Conservation (phyloP, 306 rosid species). For the Begonia loranthoides region DNA sequence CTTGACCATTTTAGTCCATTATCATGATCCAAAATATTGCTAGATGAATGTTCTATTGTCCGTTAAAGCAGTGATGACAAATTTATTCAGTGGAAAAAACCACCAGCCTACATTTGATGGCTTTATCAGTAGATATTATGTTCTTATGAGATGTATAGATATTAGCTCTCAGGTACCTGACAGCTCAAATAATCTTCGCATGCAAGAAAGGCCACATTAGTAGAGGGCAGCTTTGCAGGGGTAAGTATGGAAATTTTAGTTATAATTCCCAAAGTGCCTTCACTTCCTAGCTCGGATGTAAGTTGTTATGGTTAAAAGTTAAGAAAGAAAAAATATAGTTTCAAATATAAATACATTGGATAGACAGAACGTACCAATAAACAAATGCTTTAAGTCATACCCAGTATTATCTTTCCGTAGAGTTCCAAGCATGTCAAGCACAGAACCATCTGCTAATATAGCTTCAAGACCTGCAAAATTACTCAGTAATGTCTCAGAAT, state of each 20-base stretch:
- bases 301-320: no score
- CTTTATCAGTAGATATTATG: no score
- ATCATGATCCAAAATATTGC: no score
- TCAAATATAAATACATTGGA: conserved; percentile 3
- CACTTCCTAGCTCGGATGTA: conserved; percentile 53
- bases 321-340: conserved; percentile 4
- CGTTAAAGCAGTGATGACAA: no score
- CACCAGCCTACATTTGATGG: no score
- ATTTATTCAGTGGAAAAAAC: no score
- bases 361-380: conserved; percentile 50
- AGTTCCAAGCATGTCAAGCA: conserved; percentile 82
- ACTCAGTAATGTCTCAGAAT: conserved; percentile 15
- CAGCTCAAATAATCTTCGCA: conserved; percentile 71
- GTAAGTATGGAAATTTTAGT: conserved; percentile 90
- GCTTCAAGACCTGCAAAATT: conserved; percentile 66
- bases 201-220: conserved; percentile 75
- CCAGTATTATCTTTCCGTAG: conserved; percentile 97
- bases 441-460: conserved; percentile 85
- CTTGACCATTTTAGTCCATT: no score
- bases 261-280: conserved; percentile 94
- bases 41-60: no score
- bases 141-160: no score
- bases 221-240: conserved; percentile 73
- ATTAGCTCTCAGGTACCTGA: conserved; percentile 31
- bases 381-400: conserved; percentile 82